phyloP scores from a whole-genome alignment of 768 basidiomycete species.

The Lactarius indigo region DNA sequence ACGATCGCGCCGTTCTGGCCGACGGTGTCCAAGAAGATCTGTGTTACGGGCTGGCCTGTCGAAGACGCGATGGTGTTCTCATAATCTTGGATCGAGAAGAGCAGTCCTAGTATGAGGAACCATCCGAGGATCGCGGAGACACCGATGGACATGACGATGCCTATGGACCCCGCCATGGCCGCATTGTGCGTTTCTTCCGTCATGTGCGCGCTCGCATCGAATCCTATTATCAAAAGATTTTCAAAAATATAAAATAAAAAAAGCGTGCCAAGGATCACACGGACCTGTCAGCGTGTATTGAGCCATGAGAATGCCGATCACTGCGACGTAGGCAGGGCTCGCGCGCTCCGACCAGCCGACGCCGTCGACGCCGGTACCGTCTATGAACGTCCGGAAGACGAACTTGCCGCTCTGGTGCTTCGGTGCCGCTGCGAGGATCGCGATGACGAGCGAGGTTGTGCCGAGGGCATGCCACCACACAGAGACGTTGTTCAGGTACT shows the following conservation, averaged over 20 bases:
- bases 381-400: constrained; percentile 69
- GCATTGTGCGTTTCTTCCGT: constrained; percentile 71
- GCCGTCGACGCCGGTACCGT: constrained; percentile 54
- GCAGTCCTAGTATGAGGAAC: constrained; percentile 67
- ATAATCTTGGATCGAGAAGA: constrained; percentile 76
- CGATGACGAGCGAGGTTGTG: constrained; percentile 61
- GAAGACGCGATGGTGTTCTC: constrained; percentile 47
- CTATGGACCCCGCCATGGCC: constrained; percentile 59
- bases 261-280: background rate
- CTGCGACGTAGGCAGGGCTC: constrained; percentile 62
- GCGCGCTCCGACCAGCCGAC: constrained; percentile 66
- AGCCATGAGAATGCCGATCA: constrained; percentile 71
- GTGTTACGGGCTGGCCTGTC: constrained; percentile 70
- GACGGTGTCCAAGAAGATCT: constrained; percentile 75
- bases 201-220: constrained; percentile 75
- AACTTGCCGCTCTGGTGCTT: constrained; percentile 63
- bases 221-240: constrained; percentile 41
- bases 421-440: constrained; percentile 68
- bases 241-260: background rate
- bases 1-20: constrained; percentile 72
- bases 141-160: constrained; percentile 68
- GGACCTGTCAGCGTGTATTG: constrained; percentile 75
- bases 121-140: constrained; percentile 70
- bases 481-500: constrained; percentile 67
- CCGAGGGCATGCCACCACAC: constrained; percentile 74